phyloP scores from a whole-genome alignment of 2,329 filamentous ascomycete species.

The Curvularia spicifera region DNA sequence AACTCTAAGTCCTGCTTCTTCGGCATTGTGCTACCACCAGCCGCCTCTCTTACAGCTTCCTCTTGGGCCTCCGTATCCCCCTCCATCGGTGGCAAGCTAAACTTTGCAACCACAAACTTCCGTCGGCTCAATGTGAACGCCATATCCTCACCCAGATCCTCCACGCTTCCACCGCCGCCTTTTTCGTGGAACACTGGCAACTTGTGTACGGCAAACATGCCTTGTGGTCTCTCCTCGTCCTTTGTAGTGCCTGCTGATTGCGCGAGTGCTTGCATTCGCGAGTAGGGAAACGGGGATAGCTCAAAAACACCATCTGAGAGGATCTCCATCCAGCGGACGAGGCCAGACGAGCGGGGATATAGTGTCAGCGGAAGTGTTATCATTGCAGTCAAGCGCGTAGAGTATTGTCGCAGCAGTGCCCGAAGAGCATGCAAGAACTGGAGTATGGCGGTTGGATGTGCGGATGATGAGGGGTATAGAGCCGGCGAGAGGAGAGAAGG shows the following conservation, averaged over 20 bases:
- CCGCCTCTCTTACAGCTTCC: constrained; percentile 45
- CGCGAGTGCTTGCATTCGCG: constrained; percentile 58
- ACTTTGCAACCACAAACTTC: constrained; percentile 85
- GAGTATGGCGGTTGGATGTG: constrained; percentile 74
- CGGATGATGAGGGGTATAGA: constrained; percentile 73
- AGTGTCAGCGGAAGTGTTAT: constrained; percentile 80
- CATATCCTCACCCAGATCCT: constrained; percentile 77
- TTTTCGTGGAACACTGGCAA: constrained; percentile 87
- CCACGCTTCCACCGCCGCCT: constrained; percentile 74
- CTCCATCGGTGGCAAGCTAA: constrained; percentile 85
- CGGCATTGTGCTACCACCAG: constrained; percentile 59
- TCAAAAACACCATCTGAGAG: constrained; percentile 87
- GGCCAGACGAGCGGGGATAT: constrained; percentile 74
- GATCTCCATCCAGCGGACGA: constrained; percentile 85
- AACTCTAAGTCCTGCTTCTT: constrained; percentile 71
- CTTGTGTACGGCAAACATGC: constrained; percentile 81
- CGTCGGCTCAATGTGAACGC: constrained; percentile 87
- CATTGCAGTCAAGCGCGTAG: constrained; percentile 71
- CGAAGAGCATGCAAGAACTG: constrained; percentile 82
- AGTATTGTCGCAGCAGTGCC: constrained; percentile 72
- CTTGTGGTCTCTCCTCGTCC: constrained; percentile 79
- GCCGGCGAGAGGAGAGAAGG: constrained; percentile 87
- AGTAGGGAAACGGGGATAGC: constrained; percentile 74
- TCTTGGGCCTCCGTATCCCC: constrained; percentile 71
- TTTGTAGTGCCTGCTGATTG: constrained; percentile 59